Percentiles rank a stretch among this genome's conserved stretches.
Conservation (phyloP, 768 basidiomycete species). For the Tulasnella sp. region DNA sequence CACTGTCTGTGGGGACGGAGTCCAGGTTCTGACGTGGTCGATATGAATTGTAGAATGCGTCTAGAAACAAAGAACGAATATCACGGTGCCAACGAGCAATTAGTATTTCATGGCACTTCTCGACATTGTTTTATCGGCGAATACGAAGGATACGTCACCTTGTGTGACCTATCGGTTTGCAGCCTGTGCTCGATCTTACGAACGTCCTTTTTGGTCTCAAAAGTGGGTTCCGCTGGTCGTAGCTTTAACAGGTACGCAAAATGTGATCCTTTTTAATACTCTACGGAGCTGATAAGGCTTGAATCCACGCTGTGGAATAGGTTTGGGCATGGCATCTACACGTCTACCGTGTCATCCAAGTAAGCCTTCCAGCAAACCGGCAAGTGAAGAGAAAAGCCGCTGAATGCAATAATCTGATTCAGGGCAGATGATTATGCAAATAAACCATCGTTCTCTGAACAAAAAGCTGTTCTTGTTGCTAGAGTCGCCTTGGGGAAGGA, state of each 20-base stretch:
- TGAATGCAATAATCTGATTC: background rate
- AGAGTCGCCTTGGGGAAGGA: background rate
- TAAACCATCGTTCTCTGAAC: background rate
- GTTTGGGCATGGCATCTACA: slow-evolving; percentile 12
- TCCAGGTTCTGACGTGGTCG: background rate
- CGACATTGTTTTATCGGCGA: slow-evolving; percentile 1
- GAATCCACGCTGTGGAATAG: background rate
- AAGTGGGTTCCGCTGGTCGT: background rate
- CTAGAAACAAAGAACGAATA: background rate
- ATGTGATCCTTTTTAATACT: background rate
- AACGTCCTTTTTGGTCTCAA: background rate
- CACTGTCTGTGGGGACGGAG: background rate
- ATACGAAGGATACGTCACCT: too few relatives aligned
- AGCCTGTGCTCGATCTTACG: slow-evolving; percentile 14
- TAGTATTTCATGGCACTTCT: slow-evolving; percentile 1
- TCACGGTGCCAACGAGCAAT: background rate
- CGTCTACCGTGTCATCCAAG: slow-evolving; percentile 17
- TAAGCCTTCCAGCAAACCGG: background rate
- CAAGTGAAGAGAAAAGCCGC: background rate
- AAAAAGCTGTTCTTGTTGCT: background rate
- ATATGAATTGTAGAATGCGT: background rate
- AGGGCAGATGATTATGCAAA: slow-evolving; percentile 15
- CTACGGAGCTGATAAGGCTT: too few relatives aligned
- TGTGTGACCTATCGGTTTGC: background rate
- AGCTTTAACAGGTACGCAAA: background rate